Evolutionary conservation across 1,284 basidiomycete genomes (phyloP).

Genomic region (Ganoderma meredithae): DNA sequence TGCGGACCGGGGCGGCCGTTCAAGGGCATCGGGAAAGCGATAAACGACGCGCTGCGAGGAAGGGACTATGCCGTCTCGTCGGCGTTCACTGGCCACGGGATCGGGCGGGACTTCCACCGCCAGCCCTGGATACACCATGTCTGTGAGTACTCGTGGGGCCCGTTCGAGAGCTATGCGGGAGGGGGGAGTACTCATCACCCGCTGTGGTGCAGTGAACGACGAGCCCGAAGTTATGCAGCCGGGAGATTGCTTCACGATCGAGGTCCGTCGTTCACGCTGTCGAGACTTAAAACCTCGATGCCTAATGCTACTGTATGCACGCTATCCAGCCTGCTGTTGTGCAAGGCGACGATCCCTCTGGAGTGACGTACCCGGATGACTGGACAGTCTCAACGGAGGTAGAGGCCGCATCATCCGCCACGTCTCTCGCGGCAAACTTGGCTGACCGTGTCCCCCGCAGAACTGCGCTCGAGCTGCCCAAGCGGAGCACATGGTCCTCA

Average conservation of each 20-base stretch:
- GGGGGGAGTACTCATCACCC: not conserved
- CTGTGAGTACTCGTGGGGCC: slow-evolving; percentile 45
- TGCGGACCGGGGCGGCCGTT: slow-evolving; percentile 84
- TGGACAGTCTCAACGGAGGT: slow-evolving; percentile 90
- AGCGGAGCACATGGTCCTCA: slow-evolving; percentile 87
- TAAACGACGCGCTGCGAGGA: slow-evolving; percentile 60
- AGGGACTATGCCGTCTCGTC: slow-evolving; percentile 70
- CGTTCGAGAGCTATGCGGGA: not conserved
- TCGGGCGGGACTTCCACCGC: slow-evolving; percentile 84
- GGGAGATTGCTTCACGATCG: slow-evolving; percentile 91
- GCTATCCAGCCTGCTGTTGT: slow-evolving; percentile 73
- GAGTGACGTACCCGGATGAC: slow-evolving; percentile 86
- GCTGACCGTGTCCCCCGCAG: slow-evolving; percentile 40
- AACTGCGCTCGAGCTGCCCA: slow-evolving; percentile 83
- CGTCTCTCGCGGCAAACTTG: not conserved
- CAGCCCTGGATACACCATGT: slow-evolving; percentile 87
- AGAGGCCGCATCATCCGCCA: slow-evolving; percentile 31
- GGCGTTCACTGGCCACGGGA: slow-evolving; percentile 88
- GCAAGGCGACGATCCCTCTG: slow-evolving; percentile 71
- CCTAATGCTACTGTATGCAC: not conserved
- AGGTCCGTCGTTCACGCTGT: slow-evolving; percentile 51
- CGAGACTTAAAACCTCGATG: not conserved
- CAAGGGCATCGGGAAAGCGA: slow-evolving; percentile 78
- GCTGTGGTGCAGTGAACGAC: slow-evolving; percentile 64
- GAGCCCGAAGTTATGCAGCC: slow-evolving; percentile 82